A percentile compares a stretch with the other conserved stretches of the same genome.
Conservation (phyloP, 495 filamentous ascomycete genomes). For the Elasticomyces elasticus region DNA sequence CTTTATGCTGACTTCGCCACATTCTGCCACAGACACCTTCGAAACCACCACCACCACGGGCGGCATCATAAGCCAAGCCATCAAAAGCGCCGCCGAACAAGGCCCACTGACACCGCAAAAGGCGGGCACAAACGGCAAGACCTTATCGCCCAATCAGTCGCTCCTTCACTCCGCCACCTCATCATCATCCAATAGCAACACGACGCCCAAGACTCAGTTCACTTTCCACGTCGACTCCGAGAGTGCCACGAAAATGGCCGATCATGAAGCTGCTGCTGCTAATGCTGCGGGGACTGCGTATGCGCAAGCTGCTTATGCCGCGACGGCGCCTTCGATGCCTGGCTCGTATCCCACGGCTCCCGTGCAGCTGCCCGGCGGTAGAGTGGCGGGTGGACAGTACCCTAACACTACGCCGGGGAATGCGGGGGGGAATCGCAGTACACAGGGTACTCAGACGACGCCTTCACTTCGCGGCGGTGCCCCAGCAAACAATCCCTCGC, state of each 20-base stretch:
- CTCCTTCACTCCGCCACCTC: slow-evolving; percentile 15
- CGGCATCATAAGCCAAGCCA: slow-evolving; percentile 83
- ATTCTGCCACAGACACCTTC: no score
- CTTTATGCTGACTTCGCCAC: not conserved
- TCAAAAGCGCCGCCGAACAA: slow-evolving; percentile 69
- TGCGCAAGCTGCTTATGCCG: slow-evolving; percentile 11
- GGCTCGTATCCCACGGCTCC: not conserved
- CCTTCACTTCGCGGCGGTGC: slow-evolving; percentile 38
- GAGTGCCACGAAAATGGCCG: slow-evolving; percentile 51
- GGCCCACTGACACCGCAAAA: slow-evolving; percentile 46
- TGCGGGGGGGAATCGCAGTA: slow-evolving; percentile 34
- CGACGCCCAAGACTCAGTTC: slow-evolving; percentile 67
- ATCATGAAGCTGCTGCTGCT: slow-evolving; percentile 14
- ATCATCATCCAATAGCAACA: slow-evolving; percentile 32
- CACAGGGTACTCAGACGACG: slow-evolving; percentile 55
- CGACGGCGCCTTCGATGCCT: not conserved
- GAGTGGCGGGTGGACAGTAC: not conserved
- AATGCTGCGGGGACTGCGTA: not conserved
- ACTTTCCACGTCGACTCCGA: slow-evolving; percentile 84
- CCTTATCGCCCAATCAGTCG: slow-evolving; percentile 29
- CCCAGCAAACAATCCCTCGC: slow-evolving; percentile 25
- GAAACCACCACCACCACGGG: no score
- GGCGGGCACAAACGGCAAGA: slow-evolving; percentile 65
- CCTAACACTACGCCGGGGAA: slow-evolving; percentile 2
- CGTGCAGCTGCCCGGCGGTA: not conserved